Evolutionary conservation across 2,329 filamentous ascomycete genomes (phyloP), one percentile per base, ranked within the genome.

Genomic region (Boeremia lycopersici): DNA sequence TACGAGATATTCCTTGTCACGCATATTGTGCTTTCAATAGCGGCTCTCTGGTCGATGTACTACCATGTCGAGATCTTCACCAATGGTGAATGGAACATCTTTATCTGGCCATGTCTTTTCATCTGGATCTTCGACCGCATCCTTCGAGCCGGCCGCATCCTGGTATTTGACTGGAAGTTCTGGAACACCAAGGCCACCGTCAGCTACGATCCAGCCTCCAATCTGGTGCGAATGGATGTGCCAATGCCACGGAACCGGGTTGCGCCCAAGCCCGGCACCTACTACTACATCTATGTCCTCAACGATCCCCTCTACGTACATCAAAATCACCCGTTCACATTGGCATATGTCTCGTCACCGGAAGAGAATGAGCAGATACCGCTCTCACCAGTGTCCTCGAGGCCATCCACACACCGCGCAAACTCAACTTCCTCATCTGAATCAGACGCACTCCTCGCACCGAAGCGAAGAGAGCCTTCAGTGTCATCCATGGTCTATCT

Each of bases 31-130:
- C 29, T 72, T 55, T 70, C 71, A 12, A 59, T 74, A 33, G 56
- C 83, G 0, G 67, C 83, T 0, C 63, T 86, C 0, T 65, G 80
- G 29, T 78, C 78, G 0, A 81, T 85, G 76, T 81, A 81, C 33
- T 79, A 79, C 49, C 74, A 86, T 60, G 72, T 84, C 53, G 74
- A 83, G n/a, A 82, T 84, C 19, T 84, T 84, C 54, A 66, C 49
- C 0, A 74, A 62, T 6, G 78, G 78, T 17, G 70, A 77, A 41
- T 85, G 79, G 53, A 79, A 84, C 47, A 63, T 67, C 8, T 77
- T 82, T 17, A 78, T 83, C 46, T 85, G 81, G 78, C 71, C 79
- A 0, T 80, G 80, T 2, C 69, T 78, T 3, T 67, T 70, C 10
- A 74, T 85, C 26, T 86, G 83, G 84, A 44, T 75, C 0, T 61